These are phyloP conservation scores for Phytopythium mirpurense DNA, from an alignment of 352 stramenopile species.

Conservation along the genomic window DNA sequence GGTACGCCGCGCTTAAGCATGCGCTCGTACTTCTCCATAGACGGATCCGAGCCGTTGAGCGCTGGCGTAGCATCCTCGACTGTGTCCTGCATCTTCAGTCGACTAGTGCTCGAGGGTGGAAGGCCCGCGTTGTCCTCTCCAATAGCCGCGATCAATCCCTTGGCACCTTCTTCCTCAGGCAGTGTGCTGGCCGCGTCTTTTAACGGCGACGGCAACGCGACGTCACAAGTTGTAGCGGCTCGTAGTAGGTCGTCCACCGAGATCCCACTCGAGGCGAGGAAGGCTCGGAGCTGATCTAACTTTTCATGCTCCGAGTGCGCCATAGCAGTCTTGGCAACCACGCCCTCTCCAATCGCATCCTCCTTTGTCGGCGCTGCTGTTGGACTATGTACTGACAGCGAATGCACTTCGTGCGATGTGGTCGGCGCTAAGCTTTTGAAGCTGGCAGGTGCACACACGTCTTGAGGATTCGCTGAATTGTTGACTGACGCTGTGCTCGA, in stretches of 20 bases:
- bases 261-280: constrained; percentile 51
- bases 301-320: constrained; percentile 15
- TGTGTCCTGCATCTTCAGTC: neutral
- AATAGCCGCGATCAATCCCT: too few species aligned
- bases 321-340: neutral
- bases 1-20: constrained; percentile 70
- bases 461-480: constrained; percentile 18
- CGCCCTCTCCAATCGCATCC: constrained; percentile 1
- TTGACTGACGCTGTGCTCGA: neutral
- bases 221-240: constrained; percentile 32
- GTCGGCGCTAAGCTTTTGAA: neutral
- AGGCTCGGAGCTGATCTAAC: constrained; percentile 56
- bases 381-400: neutral
- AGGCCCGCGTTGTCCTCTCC: neutral
- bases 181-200: neutral
- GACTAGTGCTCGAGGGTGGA: neutral
- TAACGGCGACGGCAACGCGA: neutral
- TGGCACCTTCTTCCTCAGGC: neutral
- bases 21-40: constrained; percentile 41
- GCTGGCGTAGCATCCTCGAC: neutral
- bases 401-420: neutral
- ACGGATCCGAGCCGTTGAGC: neutral
- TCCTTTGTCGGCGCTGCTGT: neutral
- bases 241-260: constrained; percentile 71
- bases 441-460: constrained; percentile 1